Conservation (phyloP, 2,329 filamentous ascomycete species). For the Fusarium tuaranense region DNA sequence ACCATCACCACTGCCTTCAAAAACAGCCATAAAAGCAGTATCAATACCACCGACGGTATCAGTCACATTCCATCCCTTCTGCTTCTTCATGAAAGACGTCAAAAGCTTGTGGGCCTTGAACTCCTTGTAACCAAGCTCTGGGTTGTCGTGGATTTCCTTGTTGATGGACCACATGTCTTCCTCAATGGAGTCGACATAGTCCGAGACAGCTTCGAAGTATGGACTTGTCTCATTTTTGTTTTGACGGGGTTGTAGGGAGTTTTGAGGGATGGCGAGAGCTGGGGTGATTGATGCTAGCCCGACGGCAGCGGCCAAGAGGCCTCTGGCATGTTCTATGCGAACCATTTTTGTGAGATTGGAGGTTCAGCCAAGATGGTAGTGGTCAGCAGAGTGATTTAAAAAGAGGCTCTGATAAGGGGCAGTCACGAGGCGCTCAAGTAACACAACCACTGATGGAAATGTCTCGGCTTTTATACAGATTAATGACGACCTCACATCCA, state of each 20-base stretch:
- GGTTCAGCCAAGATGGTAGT: neutral
- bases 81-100: conserved; percentile 51
- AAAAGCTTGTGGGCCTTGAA: conserved; percentile 55
- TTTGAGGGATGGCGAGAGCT: neutral
- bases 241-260: conserved; percentile 3
- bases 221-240: conserved; percentile 29
- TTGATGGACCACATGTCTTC: conserved; percentile 47
- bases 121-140: conserved; percentile 58
- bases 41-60: conserved; percentile 54
- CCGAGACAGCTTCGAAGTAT: conserved; percentile 23
- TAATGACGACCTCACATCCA: neutral
- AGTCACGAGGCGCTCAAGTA: neutral
- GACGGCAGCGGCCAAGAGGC: conserved; percentile 16
- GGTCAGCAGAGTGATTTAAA: neutral
- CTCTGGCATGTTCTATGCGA: neutral
- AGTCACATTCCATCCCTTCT: conserved; percentile 54
- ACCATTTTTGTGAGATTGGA: conserved; percentile 10
- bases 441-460: neutral
- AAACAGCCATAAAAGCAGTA: conserved; percentile 58
- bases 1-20: conserved; percentile 50
- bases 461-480: neutral
- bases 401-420: neutral
- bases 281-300: conserved; percentile 10
- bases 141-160: conserved; percentile 58
- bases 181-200: conserved; percentile 30